Conservation (phyloP, 2,329 filamentous ascomycete genomes). For the Claviceps monticola region DNA sequence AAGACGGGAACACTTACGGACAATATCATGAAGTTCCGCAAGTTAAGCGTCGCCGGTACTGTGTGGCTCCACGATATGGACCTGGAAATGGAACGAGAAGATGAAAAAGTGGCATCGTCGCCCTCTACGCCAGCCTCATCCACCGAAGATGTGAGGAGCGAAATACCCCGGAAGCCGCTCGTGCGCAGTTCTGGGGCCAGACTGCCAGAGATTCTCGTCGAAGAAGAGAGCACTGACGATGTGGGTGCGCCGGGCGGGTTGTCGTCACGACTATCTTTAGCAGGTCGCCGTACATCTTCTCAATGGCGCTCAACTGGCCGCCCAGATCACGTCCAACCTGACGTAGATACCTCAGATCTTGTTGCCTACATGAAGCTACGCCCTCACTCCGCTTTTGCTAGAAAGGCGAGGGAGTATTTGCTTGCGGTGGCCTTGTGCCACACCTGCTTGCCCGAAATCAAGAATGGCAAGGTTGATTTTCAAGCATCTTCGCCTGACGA, state of each 20-base stretch:
- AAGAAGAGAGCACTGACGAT: constrained; percentile 12
- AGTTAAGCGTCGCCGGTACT: constrained; percentile 77
- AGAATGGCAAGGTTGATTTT: constrained; percentile 57
- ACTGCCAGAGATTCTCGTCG: constrained; percentile 16
- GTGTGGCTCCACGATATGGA: constrained; percentile 80
- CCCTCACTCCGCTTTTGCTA: constrained; percentile 64
- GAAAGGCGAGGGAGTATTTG: constrained; percentile 69
- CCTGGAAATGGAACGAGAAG: constrained; percentile 26
- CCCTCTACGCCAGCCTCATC: not conserved
- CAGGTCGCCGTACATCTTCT: constrained; percentile 31
- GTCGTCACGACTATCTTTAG: constrained; percentile 19
- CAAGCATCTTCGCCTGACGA: constrained; percentile 88
- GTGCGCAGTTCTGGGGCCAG: constrained; percentile 16
- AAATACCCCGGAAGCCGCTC: constrained; percentile 11
- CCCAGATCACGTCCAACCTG: constrained; percentile 37
- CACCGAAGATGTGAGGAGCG: not conserved
- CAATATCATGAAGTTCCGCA: constrained; percentile 91
- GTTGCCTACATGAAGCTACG: constrained; percentile 62
- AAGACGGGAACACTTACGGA: constrained; percentile 92
- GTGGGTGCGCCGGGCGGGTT: constrained; percentile 12
- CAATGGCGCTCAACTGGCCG: constrained; percentile 35
- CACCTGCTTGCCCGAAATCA: constrained; percentile 73
- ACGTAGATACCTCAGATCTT: constrained; percentile 57
- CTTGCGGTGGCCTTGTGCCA: constrained; percentile 79
- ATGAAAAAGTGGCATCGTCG: not conserved